These are phyloP conservation scores for Wallacemonas sp. DNA, from an alignment of 208 protist genomes.

Conservation along the genomic window DNA sequence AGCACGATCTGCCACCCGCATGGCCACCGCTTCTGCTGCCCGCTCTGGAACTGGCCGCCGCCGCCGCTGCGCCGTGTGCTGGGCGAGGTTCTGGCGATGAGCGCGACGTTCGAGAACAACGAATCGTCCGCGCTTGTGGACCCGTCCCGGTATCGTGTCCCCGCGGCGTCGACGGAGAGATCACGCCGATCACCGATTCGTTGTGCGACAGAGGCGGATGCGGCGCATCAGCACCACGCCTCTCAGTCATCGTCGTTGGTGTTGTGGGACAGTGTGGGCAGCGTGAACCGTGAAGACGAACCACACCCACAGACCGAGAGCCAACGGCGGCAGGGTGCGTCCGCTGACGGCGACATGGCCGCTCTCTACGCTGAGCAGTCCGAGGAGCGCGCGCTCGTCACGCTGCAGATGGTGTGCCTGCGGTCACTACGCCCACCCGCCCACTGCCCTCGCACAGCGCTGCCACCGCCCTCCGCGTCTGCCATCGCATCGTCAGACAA, in stretches of 20 bases:
- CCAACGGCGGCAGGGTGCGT: not conserved
- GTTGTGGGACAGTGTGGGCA: no score
- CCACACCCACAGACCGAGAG: not conserved
- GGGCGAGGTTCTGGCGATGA: not conserved
- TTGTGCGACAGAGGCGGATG: no score
- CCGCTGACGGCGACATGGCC: not conserved
- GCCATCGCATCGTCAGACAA: no score
- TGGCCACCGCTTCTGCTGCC: not conserved
- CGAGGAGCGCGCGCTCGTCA: not conserved
- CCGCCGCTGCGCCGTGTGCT: constrained; percentile 3
- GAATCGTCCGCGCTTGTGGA: not conserved
- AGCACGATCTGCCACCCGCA: not conserved
- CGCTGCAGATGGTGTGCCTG: not conserved
- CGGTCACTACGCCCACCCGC: not conserved
- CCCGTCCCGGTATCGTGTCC: not conserved
- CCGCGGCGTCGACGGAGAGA: not conserved
- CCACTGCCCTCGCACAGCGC: not conserved
- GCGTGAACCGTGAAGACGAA: no score
- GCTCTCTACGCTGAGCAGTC: not conserved
- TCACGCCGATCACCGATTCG: not conserved
- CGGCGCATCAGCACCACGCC: no score
- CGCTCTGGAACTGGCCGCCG: constrained; percentile 5
- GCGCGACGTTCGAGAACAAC: not conserved
- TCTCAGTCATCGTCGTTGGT: no score
- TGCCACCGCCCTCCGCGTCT: no score